phyloP scores from a whole-genome alignment of 345 rosid genomes.

The Acer campestre region DNA sequence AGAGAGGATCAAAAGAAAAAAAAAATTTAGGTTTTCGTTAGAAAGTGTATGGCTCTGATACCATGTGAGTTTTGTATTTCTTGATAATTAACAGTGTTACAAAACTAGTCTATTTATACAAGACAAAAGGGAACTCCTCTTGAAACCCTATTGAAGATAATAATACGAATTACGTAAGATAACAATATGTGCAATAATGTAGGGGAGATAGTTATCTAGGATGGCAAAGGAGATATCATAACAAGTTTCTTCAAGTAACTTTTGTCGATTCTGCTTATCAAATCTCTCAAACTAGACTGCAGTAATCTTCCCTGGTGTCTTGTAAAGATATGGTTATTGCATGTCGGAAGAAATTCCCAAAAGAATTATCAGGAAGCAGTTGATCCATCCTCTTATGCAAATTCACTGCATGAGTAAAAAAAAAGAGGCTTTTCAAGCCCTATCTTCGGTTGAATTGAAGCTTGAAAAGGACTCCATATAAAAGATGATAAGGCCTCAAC shows the following conservation, averaged over 20 bases:
- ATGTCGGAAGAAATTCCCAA: constrained; percentile 39
- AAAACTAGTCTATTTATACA: too few species aligned
- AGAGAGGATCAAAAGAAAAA: too few species aligned
- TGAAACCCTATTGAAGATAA: too few species aligned
- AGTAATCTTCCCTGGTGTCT: constrained; percentile 1
- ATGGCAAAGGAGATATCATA: too few species aligned
- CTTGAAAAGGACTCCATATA: constrained; percentile 44
- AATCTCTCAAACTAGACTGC: constrained; percentile 30
- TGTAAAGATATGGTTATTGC: constrained; percentile 8
- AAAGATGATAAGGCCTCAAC: constrained; percentile 51
- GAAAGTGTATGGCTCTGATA: too few species aligned
- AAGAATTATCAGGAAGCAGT: constrained; percentile 32
- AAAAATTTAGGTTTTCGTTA: too few species aligned
- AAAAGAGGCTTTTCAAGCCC: constrained; percentile 14
- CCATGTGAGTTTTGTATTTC: too few species aligned
- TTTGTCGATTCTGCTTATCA: constrained; percentile 26
- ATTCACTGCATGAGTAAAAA: constrained; percentile 43
- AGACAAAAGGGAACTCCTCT: too few species aligned
- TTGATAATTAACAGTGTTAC: too few species aligned
- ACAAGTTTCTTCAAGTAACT: constrained; percentile 35
- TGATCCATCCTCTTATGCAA: constrained; percentile 37
- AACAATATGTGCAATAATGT: too few species aligned
- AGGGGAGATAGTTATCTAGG: too few species aligned
- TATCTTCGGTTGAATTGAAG: constrained; percentile 25
- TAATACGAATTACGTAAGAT: too few species aligned